A percentile compares a stretch with the other conserved stretches of the same genome.
Evolutionary conservation across 352 stramenopile species (phyloP).

Genomic region (Phytophthora capsici): DNA sequence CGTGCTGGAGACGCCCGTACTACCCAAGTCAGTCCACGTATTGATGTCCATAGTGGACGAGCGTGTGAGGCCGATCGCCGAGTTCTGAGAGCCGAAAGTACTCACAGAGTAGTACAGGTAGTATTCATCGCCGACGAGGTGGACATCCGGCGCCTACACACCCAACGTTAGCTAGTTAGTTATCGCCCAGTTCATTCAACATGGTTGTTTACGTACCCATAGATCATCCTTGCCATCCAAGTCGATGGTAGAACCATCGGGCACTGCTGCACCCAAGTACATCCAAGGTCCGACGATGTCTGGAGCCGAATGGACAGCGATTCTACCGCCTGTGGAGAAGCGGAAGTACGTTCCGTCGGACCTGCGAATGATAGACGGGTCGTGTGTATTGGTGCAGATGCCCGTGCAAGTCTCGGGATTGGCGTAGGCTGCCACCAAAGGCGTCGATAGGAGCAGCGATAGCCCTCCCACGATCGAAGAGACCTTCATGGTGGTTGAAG

Average conservation of each 20-base stretch:
- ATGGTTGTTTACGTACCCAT: slow-evolving; percentile 24
- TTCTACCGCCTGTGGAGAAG: slow-evolving; percentile 56
- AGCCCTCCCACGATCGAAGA: slow-evolving; percentile 15
- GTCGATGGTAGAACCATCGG: slow-evolving; percentile 48
- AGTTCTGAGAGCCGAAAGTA: slow-evolving; percentile 49
- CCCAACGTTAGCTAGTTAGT: background rate
- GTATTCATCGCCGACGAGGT: slow-evolving; percentile 48
- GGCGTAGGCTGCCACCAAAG: slow-evolving; percentile 16
- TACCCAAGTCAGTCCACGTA: slow-evolving; percentile 46
- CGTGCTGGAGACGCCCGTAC: slow-evolving; percentile 34
- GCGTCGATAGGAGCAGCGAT: slow-evolving; percentile 15
- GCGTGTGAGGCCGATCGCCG: slow-evolving; percentile 41
- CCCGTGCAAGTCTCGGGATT: slow-evolving; percentile 30
- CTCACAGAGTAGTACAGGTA: slow-evolving; percentile 68
- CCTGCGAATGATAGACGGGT: slow-evolving; percentile 56
- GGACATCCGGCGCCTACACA: slow-evolving; percentile 44
- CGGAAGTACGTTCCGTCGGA: slow-evolving; percentile 60
- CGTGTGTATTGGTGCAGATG: slow-evolving; percentile 46
- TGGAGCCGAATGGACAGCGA: slow-evolving; percentile 51
- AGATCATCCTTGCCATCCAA: slow-evolving; percentile 48
- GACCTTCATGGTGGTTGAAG: slow-evolving; percentile 10
- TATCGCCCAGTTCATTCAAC: background rate
- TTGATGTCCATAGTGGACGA: slow-evolving; percentile 51
- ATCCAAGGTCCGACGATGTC: slow-evolving; percentile 49
- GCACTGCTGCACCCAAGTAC: slow-evolving; percentile 49